Percentiles rank a stretch among this genome's conserved stretches.
Evolutionary conservation across 805 yeast genomes (phyloP).

Genomic region (Sugiyamaella valdiviana): DNA sequence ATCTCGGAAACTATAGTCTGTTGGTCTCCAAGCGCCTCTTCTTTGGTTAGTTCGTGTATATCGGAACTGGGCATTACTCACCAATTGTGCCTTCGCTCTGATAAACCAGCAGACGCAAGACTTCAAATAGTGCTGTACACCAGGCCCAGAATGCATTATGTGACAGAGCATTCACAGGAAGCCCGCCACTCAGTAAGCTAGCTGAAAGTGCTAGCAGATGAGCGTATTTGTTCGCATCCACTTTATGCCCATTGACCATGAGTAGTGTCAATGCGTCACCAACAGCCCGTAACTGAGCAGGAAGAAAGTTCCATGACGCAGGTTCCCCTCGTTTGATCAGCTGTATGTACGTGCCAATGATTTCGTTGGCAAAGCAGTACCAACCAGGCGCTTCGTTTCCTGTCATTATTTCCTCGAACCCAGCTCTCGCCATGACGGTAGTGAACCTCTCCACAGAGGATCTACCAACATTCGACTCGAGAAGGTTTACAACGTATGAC

Average conservation of each 20-base stretch:
- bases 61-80: background rate
- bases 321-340: background rate
- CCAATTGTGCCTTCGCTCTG: background rate
- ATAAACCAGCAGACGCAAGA: background rate
- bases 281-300: background rate
- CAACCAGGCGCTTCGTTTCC: background rate
- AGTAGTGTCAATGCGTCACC: background rate
- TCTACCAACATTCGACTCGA: background rate
- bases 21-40: background rate
- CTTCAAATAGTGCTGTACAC: background rate
- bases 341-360: background rate
- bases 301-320: background rate
- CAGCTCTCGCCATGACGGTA: background rate
- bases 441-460: background rate
- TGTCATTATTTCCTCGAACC: background rate
- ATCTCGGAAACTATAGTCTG: background rate
- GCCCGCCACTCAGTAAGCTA: background rate
- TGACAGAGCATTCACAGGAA: background rate
- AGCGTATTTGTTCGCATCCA: background rate
- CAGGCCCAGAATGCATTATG: background rate
- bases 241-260: background rate
- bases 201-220: background rate
- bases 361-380: background rate
- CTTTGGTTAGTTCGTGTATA: background rate
- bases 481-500: background rate